These are phyloP conservation scores for Trichoderma atroviride DNA, from an alignment of 2,329 filamentous ascomycete species.

Conservation along the genomic window DNA sequence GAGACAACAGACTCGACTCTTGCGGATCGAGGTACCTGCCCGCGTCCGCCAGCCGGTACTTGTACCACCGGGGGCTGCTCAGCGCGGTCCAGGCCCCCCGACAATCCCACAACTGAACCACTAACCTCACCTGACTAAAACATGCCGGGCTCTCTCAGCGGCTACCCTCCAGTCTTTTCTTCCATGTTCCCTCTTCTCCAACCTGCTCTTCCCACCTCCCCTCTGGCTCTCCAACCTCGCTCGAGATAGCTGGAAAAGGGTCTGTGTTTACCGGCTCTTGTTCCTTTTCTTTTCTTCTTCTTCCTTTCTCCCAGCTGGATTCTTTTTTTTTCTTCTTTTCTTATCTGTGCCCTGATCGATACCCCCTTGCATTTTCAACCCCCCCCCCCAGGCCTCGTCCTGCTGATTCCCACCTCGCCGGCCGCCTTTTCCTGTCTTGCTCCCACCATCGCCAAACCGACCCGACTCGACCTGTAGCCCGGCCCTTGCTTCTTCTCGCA, in stretches of 20 bases:
- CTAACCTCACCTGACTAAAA: conserved; percentile 31
- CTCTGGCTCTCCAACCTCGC: conserved; percentile 12
- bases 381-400: conserved; percentile 21
- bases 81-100: conserved; percentile 21
- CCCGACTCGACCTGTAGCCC: not conserved
- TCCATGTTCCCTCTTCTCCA: conserved; percentile 24
- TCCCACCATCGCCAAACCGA: conserved; percentile 21
- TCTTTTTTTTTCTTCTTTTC: conserved; percentile 30
- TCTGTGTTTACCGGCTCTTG: conserved; percentile 27
- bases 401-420: conserved; percentile 34
- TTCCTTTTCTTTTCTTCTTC: conserved; percentile 31
- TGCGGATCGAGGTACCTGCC: not conserved
- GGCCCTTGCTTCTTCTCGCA: conserved; percentile 27
- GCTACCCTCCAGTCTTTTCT: conserved; percentile 30
- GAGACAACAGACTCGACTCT: not conserved
- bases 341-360: conserved; percentile 31
- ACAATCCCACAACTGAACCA: conserved; percentile 16
- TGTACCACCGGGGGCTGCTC: conserved; percentile 1
- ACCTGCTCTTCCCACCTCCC: conserved; percentile 31
- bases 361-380: conserved; percentile 32
- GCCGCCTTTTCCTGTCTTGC: conserved; percentile 32
- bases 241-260: conserved; percentile 28
- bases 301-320: conserved; percentile 30
- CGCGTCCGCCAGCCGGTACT: not conserved
- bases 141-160: conserved; percentile 34